Evolutionary conservation across 305 asterid species (phyloP).

Genomic region (Fraxinus latifolia): DNA sequence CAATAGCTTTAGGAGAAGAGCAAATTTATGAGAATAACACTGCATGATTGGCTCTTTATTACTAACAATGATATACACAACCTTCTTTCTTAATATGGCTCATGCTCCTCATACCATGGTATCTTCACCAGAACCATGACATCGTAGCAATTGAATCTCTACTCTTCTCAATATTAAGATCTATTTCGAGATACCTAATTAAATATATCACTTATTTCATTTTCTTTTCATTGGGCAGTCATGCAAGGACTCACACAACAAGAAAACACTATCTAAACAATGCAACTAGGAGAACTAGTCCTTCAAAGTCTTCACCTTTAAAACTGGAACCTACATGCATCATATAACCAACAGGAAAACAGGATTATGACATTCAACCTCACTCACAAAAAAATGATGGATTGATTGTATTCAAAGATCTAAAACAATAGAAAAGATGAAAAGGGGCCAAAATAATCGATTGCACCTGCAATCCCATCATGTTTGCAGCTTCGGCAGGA

Average conservation of each 20-base stretch:
- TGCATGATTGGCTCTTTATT: neutral
- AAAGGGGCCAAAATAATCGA: neutral
- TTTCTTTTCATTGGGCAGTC: neutral
- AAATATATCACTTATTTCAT: neutral
- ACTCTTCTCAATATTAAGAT: neutral
- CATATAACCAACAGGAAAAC: neutral
- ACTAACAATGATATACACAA: neutral
- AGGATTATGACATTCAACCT: neutral
- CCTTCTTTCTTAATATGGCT: neutral
- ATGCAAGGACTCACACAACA: neutral
- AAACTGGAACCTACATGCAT: neutral
- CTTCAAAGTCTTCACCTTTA: neutral
- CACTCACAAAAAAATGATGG: neutral
- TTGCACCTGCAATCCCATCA: constrained; percentile 86
- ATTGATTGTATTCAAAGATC: neutral
- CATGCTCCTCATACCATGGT: neutral
- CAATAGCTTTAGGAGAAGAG: neutral
- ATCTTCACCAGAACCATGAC: neutral
- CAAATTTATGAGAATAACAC: neutral
- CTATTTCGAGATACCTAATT: neutral
- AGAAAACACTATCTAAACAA: neutral
- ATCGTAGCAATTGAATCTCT: neutral
- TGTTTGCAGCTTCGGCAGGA: constrained; percentile 58
- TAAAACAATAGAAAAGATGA: constrained; percentile 2
- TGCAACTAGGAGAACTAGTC: neutral